These are phyloP conservation scores for Fusarium sp. DNA, from an alignment of 2,329 filamentous ascomycete genomes.

Conservation along the genomic window DNA sequence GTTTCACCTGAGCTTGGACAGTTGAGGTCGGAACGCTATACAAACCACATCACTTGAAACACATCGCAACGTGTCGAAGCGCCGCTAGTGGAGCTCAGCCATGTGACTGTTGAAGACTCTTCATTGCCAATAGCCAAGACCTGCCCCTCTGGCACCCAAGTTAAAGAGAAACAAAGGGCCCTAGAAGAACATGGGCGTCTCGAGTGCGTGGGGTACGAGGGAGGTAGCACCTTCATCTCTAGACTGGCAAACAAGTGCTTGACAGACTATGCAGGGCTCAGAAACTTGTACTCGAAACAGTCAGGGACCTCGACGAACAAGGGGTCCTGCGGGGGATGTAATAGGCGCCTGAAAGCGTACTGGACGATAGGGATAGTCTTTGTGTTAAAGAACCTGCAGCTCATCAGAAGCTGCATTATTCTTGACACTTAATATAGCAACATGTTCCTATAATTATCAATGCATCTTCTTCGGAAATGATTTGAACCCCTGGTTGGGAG, in stretches of 20 bases:
- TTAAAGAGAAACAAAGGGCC: conserved; percentile 2
- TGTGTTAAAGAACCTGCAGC: conserved; percentile 51
- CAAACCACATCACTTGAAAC: conserved; percentile 19
- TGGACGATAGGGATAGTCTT: conserved; percentile 35
- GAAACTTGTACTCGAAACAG: conserved; percentile 21
- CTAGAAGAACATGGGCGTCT: conserved; percentile 27
- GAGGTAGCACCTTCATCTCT: conserved; percentile 9
- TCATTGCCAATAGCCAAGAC: conserved; percentile 30
- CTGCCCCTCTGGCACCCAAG: conserved; percentile 16
- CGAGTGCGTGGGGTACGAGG: conserved; percentile 23
- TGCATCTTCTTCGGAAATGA: conserved; percentile 13
- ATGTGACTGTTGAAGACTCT: conserved; percentile 34
- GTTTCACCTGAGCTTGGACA: conserved; percentile 18
- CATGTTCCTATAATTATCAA: conserved; percentile 40
- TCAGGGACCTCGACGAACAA: conserved; percentile 10
- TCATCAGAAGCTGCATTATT: conserved; percentile 55
- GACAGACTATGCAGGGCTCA: conserved; percentile 11
- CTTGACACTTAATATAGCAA: conserved; percentile 58
- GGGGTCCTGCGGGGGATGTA: conserved; percentile 16
- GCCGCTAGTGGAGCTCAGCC: conserved; percentile 24
- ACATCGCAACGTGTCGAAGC: conserved; percentile 26
- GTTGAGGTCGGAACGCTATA: conserved; percentile 11
- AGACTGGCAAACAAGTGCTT: conserved; percentile 15
- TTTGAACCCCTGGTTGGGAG: conserved; percentile 4
- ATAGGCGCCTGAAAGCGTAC: conserved; percentile 37